Conservation (phyloP, 768 basidiomycete species). For the Tulasnella sp. region DNA sequence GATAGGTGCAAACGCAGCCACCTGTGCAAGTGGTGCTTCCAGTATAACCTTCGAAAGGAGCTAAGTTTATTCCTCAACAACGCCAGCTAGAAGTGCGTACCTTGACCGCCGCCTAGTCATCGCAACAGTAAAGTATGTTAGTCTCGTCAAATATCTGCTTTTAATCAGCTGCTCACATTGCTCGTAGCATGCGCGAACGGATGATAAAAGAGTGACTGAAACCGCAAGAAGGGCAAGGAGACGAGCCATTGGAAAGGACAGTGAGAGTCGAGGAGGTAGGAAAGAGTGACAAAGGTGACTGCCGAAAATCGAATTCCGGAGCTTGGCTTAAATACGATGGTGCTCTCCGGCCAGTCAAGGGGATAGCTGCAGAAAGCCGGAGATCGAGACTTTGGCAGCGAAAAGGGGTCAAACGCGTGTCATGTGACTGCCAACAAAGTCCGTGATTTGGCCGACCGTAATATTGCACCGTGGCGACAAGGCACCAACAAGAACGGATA, state of each 20-base stretch:
- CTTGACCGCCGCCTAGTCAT: conserved; percentile 25
- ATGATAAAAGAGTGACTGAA: neutral
- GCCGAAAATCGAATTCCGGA: no score
- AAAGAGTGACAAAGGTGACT: neutral
- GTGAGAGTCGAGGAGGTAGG: neutral
- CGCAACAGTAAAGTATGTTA: neutral
- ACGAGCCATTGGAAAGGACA: neutral
- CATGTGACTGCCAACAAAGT: neutral
- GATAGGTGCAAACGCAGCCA: conserved; percentile 23
- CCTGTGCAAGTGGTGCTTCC: conserved; percentile 34
- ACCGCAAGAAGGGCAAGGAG: neutral
- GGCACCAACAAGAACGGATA: neutral
- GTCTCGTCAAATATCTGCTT: neutral
- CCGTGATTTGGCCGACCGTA: neutral
- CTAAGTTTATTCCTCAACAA: neutral
- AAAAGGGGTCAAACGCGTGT: neutral
- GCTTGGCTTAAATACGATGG: neutral
- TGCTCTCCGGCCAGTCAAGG: neutral
- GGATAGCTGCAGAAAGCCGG: neutral
- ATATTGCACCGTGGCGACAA: neutral
- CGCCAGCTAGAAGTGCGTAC: conserved; percentile 8
- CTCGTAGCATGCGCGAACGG: conserved; percentile 4
- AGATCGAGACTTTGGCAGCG: neutral
- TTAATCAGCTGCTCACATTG: neutral
- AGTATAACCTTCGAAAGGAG: conserved; percentile 15